Percentiles rank a stretch among this genome's conserved stretches.
These are phyloP conservation scores for Aureobasidium uvarum DNA, from an alignment of 2,329 filamentous ascomycete genomes.

Conservation along the genomic window DNA sequence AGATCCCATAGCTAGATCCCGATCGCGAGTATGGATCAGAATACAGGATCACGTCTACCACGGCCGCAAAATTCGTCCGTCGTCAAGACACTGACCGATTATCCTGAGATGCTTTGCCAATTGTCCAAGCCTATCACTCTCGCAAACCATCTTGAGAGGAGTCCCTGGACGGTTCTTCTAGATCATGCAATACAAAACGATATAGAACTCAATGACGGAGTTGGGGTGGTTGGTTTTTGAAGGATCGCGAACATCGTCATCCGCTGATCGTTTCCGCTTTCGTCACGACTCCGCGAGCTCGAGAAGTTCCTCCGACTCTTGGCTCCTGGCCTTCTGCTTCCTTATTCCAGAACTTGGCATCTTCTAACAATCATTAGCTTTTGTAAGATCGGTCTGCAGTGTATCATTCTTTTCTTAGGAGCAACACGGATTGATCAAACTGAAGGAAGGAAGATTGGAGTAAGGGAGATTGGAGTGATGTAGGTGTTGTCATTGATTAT, in stretches of 20 bases:
- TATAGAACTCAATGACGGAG: neutral
- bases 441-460: no score
- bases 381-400: no score
- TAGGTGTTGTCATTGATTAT: neutral
- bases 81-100: neutral
- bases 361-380: neutral
- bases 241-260: neutral
- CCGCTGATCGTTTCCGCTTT: slow-evolving; percentile 4
- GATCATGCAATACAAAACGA: no score
- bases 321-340: neutral
- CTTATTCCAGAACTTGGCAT: neutral
- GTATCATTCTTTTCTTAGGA: no score
- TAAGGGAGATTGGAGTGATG: no score
- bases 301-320: slow-evolving; percentile 3
- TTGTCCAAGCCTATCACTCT: no score
- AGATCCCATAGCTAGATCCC: neutral
- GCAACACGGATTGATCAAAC: no score
- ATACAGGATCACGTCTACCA: neutral
- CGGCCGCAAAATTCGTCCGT: neutral
- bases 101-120: no score
- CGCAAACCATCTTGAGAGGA: no score
- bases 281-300: neutral
- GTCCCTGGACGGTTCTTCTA: no score
- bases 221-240: neutral
- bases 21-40: neutral